These are phyloP conservation scores for Casaregolazyma suthepensis DNA, from an alignment of 1,139 yeast species.

Conservation along the genomic window DNA sequence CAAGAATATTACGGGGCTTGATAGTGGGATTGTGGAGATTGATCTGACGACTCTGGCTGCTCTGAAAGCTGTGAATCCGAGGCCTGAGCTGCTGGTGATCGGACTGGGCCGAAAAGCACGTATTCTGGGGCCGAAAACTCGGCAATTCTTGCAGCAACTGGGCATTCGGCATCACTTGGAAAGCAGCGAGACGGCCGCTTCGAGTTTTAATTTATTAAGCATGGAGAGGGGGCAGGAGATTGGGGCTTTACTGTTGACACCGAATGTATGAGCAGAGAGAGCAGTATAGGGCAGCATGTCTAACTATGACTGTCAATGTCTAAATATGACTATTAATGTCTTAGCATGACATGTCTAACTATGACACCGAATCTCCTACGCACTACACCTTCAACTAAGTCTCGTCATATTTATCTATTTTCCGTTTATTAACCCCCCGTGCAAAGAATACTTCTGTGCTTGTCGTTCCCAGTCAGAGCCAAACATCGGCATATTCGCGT, in stretches of 20 bases:
- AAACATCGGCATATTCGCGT: neutral
- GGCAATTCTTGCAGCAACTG: conserved; percentile 43
- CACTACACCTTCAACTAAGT: no score
- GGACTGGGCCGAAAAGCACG: conserved; percentile 65
- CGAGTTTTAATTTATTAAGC: conserved; percentile 65
- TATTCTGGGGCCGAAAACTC: conserved; percentile 51
- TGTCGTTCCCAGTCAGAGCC: neutral
- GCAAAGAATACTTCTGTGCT: neutral
- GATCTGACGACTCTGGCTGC: conserved; percentile 41
- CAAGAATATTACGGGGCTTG: conserved; percentile 29
- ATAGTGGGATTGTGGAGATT: conserved; percentile 34
- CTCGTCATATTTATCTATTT: neutral
- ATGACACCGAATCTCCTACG: no score
- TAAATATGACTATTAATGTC: no score
- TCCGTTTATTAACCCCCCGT: neutral
- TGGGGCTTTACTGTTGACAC: conserved; percentile 67
- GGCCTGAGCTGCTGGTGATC: conserved; percentile 67
- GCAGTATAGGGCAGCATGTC: no score
- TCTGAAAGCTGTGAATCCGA: conserved; percentile 58
- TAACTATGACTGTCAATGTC: no score
- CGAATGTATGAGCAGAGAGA: conserved; percentile 43
- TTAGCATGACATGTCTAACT: no score
- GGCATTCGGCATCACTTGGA: conserved; percentile 69
- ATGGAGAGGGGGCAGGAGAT: conserved; percentile 72
- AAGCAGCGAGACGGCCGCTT: conserved; percentile 62